Conservation (phyloP, 345 rosid genomes). For the Hibiscus trionum region DNA sequence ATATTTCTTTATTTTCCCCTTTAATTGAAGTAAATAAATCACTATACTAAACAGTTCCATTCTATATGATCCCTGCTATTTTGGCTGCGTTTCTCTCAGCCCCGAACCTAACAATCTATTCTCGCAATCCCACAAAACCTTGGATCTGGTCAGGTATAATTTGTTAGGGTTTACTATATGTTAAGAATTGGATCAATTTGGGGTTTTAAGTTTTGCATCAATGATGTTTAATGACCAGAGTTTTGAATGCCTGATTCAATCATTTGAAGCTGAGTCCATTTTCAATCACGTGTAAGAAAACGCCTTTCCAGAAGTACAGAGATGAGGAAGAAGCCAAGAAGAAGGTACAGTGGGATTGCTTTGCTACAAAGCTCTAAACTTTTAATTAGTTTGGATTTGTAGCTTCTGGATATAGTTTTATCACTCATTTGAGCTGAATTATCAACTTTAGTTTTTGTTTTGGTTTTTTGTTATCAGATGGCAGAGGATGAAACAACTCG, state of each 20-base stretch:
- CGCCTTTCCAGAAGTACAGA: conserved; percentile 95
- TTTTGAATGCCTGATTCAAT: not conserved
- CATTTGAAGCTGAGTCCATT: conserved; percentile 66
- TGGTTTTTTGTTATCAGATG: conserved; percentile 32
- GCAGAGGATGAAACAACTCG: conserved; percentile 96
- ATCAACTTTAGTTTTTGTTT: not conserved
- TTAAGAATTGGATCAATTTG: not conserved
- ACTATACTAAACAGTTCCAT: not conserved
- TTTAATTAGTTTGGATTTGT: not conserved
- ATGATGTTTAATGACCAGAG: not conserved
- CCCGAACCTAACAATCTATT: not conserved
- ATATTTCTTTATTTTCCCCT: not conserved
- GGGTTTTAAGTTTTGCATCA: not conserved
- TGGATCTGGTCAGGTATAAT: not conserved
- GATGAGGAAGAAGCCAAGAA: conserved; percentile 98
- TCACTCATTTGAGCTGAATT: conserved; percentile 4
- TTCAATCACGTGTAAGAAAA: conserved; percentile 87
- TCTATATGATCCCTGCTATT: not conserved
- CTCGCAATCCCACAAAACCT: not conserved
- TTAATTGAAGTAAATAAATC: not conserved
- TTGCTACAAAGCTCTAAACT: not conserved
- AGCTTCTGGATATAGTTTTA: not conserved
- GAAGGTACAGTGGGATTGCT: conserved; percentile 38
- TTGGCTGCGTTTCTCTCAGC: not conserved
- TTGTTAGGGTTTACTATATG: not conserved